Base-by-base conservation (phyloP, 1,139 yeast genomes). In the Taphrina betulina region DNA sequence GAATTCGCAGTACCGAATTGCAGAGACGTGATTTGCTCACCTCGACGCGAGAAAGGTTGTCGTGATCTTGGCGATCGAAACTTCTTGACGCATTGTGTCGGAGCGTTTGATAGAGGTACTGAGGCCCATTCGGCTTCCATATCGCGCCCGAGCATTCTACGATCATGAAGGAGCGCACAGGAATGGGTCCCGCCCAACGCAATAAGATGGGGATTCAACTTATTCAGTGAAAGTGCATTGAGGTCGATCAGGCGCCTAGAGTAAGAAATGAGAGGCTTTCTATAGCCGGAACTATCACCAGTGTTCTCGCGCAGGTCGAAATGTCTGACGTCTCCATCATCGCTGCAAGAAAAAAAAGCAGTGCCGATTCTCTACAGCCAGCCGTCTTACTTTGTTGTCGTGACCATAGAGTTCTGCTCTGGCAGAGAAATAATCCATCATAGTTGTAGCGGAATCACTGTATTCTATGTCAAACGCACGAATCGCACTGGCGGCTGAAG, bases 261-360 rank as follows among this genome's bases (percentile, higher is more conserved):
- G 29, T 60, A 60, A 2, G 60, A 57, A 4, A 61, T 53, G 24
- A 61, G 48, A 1, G 62, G 61, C 10, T 58, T 45, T 2, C 62
- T 37, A 10, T 40, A 46, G 7, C 50, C 51, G 3, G 19, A n/a
- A 3, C 54, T 23, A 10, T 28, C 35, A 12, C 37, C 40, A 3
- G 48, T 55, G 10, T 35, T 38, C 19, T 50, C 44, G n/a, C 43
- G 51, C 16, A 61, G 54, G 41, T 61, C 63, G 36, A 60, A 53
- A 7, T 60, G 62, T 5, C 63, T 57, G 12, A 61, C 56, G 33
- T 58, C 58, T 23, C 63, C 63, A 29, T 61, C 63, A 29, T 60
- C 62, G 33, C 60, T 51, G 41, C 63, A 61, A n/a, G 2, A 61
- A 48, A 31, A 61, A 26, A 33, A 61, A 61, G 17, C 51, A 44